Percentiles rank a stretch among this genome's conserved stretches.
Evolutionary conservation across 2,329 filamentous ascomycete genomes (phyloP).

Genomic region (Botrytis porri): DNA sequence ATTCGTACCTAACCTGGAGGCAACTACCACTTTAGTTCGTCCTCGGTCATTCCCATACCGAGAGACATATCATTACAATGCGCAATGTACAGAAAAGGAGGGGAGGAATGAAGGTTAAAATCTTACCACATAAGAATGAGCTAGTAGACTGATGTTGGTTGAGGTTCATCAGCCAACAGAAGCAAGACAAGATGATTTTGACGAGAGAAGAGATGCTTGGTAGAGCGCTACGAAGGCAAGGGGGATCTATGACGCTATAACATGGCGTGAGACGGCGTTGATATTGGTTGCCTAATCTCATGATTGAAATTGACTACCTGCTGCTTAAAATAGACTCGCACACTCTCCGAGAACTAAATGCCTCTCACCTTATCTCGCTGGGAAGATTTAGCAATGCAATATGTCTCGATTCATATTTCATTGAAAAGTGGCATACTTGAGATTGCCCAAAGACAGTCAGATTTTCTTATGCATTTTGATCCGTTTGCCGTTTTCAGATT

Average conservation of each 20-base stretch:
- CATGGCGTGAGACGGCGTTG: not conserved
- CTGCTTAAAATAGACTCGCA: not conserved
- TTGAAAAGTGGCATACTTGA: too few relatives aligned
- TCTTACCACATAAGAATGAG: not conserved
- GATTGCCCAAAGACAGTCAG: not conserved
- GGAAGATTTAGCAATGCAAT: not conserved
- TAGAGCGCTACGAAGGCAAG: not conserved
- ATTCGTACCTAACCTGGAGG: not conserved
- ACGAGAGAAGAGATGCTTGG: not conserved
- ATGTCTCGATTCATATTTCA: not conserved
- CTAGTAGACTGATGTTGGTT: not conserved
- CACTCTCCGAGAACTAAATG: not conserved
- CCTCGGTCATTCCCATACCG: not conserved
- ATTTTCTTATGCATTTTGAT: not conserved
- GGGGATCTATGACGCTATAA: not conserved
- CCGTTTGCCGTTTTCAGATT: too few relatives aligned
- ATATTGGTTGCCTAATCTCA: not conserved
- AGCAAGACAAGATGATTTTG: not conserved
- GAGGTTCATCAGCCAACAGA: not conserved
- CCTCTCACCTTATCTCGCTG: not conserved
- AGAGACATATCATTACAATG: not conserved
- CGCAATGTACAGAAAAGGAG: not conserved
- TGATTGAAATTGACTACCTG: too few relatives aligned
- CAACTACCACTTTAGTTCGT: not conserved
- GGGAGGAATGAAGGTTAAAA: not conserved